Evolutionary conservation across 345 rosid genomes (phyloP), one percentile per base, ranked within the genome.

Genomic region (Eucalyptus pauciflora): DNA sequence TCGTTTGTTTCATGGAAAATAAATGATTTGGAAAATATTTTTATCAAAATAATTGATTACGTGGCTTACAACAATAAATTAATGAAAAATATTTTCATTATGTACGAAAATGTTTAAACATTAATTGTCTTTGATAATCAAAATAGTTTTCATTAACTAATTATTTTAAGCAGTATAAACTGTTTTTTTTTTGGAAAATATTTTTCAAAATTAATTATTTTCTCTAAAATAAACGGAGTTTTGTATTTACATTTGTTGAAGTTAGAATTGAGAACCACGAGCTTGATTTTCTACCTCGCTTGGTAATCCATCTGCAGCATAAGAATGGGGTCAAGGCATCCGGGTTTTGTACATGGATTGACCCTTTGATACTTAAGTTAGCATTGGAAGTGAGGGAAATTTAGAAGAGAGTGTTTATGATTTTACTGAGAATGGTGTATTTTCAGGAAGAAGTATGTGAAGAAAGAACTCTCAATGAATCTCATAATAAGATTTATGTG

Each of bases 201-300:
- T 7, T 7, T n/a, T 14, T 13, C 2, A 4, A n/a, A 64, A 60
- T 64, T 29, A n/a, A 7, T n/a, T 12, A n/a, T 13, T 29, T 64
- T 64, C 0, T 4, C 0, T 3, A 3, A 64, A 64, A 64, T 20
- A 9, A 69, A 69, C 0, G 0, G 4, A 33, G 24, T 10, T 69
- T 69, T 69, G 2, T 33, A 69, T 9, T 18, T 33, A 18, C 45
- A 33, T 69, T 69, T 33, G 24, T 69, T 17, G 25, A 69, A 33
- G 45, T 69, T 69, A 69, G 24, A 69, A 33, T 22, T 69, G 12
- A 69, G 80, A 69, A 69, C 13, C 45, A 69, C 12, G 7, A 69
- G 13, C 80, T 33, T 9, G 45, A 33, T 67, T 4, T 67, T 37
- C 79, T 67, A 31, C 43, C 79, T 8, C 22, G 2, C 41, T 7